A percentile compares a stretch with the other conserved stretches of the same genome.
phyloP scores from a whole-genome alignment of 2,329 filamentous ascomycete genomes.

The Teratosphaeria pseudoeucalypti region DNA sequence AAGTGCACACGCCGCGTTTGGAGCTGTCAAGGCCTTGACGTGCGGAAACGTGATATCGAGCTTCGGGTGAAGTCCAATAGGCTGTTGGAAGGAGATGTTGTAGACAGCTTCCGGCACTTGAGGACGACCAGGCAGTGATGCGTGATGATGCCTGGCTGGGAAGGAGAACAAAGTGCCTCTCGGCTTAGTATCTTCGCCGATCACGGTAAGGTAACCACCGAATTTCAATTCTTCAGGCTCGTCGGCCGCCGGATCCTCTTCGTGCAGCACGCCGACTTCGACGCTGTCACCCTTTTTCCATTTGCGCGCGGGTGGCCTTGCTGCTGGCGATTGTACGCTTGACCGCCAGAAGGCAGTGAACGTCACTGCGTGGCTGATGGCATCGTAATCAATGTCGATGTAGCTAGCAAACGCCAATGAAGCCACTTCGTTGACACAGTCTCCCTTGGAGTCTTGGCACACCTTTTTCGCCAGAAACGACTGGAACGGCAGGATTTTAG shows the following conservation, averaged over 20 bases:
- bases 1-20: conserved; percentile 50
- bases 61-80: conserved; percentile 75
- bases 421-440: conserved; percentile 42
- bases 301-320: neutral
- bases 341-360: conserved; percentile 48
- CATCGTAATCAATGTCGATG: conserved; percentile 70
- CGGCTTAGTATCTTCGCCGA: conserved; percentile 63
- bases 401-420: conserved; percentile 46
- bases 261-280: conserved; percentile 70
- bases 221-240: conserved; percentile 67
- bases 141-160: conserved; percentile 60
- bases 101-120: conserved; percentile 29
- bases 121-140: neutral
- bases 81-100: conserved; percentile 52
- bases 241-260: conserved; percentile 49
- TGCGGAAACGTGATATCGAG: conserved; percentile 56
- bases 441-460: conserved; percentile 5
- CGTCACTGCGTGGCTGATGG: conserved; percentile 53
- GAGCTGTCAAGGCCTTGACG: conserved; percentile 34
- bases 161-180: conserved; percentile 72
- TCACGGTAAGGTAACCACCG: conserved; percentile 65
- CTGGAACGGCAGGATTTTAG: conserved; percentile 6
- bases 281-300: conserved; percentile 41
- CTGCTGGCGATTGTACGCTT: neutral
- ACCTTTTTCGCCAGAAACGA: conserved; percentile 2